phyloP scores from a whole-genome alignment of 164 flowering plant genomes.

The Annona squamosa region DNA sequence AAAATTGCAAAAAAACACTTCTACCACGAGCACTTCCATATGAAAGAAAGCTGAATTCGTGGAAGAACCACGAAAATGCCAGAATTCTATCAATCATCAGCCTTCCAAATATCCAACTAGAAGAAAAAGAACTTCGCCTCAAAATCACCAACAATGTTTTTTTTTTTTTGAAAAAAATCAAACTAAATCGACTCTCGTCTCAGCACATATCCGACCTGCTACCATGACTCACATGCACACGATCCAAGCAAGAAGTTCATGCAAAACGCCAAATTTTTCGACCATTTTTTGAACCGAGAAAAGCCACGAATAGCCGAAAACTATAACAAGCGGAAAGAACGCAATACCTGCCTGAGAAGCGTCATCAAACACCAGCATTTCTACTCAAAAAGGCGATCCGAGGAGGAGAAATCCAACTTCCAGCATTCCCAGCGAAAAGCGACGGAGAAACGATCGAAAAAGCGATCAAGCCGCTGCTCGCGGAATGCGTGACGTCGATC shows the following conservation, averaged over 20 bases:
- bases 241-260: background rate
- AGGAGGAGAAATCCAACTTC: slow-evolving; percentile 7
- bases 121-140: background rate
- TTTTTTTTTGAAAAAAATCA: background rate
- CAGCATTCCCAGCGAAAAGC: slow-evolving; percentile 7
- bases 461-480: slow-evolving; percentile 4
- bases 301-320: background rate
- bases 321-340: background rate
- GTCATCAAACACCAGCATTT: slow-evolving; percentile 7
- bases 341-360: slow-evolving; percentile 8
- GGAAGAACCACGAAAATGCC: background rate
- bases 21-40: background rate
- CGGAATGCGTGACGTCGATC: slow-evolving; percentile 16
- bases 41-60: background rate
- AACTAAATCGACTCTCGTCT: background rate
- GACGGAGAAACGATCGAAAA: slow-evolving; percentile 4
- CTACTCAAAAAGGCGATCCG: slow-evolving; percentile 4
- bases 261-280: background rate
- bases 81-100: background rate
- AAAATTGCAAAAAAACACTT: background rate
- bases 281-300: background rate
- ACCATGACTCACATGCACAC: background rate
- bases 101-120: background rate
- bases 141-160: background rate
- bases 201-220: background rate